Percentiles rank a stretch among this genome's conserved stretches.
These are phyloP conservation scores for Phytopythium boreale DNA, from an alignment of 352 stramenopile species.

Conservation along the genomic window DNA sequence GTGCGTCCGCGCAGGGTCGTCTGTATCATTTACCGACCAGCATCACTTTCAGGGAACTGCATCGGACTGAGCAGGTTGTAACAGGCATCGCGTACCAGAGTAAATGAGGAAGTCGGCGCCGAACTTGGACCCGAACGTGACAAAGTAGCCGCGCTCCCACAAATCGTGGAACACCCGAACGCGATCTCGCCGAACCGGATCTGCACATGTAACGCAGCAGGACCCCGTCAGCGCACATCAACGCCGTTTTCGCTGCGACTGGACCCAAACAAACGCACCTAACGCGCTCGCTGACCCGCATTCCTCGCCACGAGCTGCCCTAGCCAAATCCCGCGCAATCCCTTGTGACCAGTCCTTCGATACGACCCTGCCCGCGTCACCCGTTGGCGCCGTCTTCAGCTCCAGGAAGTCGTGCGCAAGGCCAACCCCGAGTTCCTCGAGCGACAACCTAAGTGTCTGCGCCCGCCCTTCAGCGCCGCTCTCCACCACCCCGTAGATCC, in stretches of 20 bases:
- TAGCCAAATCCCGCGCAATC: not conserved
- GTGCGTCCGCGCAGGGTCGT: constrained; percentile 37
- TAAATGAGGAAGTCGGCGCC: constrained; percentile 81
- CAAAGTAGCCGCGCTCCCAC: constrained; percentile 60
- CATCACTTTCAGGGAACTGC: not conserved
- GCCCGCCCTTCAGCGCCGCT: constrained; percentile 1
- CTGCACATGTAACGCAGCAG: constrained; percentile 9
- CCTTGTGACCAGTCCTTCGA: not conserved
- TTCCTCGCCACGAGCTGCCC: not conserved
- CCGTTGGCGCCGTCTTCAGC: not conserved
- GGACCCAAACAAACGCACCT: constrained; percentile 2
- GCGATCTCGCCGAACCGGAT: constrained; percentile 15
- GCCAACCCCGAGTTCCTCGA: constrained; percentile 47
- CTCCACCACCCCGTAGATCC: constrained; percentile 25
- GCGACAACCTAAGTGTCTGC: constrained; percentile 28
- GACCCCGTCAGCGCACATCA: not conserved
- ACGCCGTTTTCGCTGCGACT: not conserved
- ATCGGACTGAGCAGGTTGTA: not conserved
- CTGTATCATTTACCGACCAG: constrained; percentile 14
- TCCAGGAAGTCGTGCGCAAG: constrained; percentile 33
- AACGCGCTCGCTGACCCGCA: not conserved
- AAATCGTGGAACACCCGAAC: constrained; percentile 62
- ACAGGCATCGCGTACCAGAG: constrained; percentile 30
- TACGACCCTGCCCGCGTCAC: not conserved
- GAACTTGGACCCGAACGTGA: constrained; percentile 81